Percentiles rank a stretch among this genome's conserved stretches.
These are phyloP conservation scores for Flueggea neowawraea DNA, from an alignment of 441 rosid genomes.

Conservation along the genomic window DNA sequence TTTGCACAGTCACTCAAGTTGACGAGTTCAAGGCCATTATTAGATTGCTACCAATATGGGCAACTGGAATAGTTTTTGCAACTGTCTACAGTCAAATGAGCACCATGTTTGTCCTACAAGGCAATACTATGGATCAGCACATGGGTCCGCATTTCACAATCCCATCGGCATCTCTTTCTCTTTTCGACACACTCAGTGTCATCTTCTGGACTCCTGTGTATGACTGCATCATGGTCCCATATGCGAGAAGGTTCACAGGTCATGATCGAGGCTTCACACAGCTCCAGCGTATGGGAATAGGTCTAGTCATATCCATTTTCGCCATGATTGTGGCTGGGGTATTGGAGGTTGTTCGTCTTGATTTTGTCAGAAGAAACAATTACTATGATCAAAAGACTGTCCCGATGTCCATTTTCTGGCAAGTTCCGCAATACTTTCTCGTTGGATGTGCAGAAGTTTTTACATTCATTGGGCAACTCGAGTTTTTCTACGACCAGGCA, in stretches of 20 bases:
- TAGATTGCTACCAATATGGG: constrained; percentile 85
- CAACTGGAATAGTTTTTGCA: constrained; percentile 78
- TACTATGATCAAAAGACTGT: constrained; percentile 58
- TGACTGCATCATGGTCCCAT: constrained; percentile 66
- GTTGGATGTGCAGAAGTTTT: constrained; percentile 94
- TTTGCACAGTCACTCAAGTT: constrained; percentile 88
- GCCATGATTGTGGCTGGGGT: constrained; percentile 72
- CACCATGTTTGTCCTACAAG: constrained; percentile 88
- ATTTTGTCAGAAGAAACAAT: constrained; percentile 44
- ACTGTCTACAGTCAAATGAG: constrained; percentile 84
- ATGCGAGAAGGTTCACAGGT: constrained; percentile 67
- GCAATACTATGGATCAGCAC: constrained; percentile 82
- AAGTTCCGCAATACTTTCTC: constrained; percentile 82
- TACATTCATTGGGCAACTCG: constrained; percentile 80
- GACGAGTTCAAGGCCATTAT: constrained; percentile 85
- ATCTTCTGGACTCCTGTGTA: constrained; percentile 91
- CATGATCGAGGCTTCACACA: constrained; percentile 85
- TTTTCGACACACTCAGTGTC: constrained; percentile 83
- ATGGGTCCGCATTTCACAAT: constrained; percentile 70
- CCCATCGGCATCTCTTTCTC: constrained; percentile 91
- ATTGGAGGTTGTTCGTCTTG: constrained; percentile 59
- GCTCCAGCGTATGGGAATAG: constrained; percentile 92
- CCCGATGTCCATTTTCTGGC: constrained; percentile 90
- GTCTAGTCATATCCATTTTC: constrained; percentile 74
- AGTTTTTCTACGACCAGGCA: constrained; percentile 93